A percentile compares a stretch with the other conserved stretches of the same genome.
These are phyloP conservation scores for Hymenoscyphus albidus DNA, from an alignment of 2,329 filamentous ascomycete species.

Conservation along the genomic window DNA sequence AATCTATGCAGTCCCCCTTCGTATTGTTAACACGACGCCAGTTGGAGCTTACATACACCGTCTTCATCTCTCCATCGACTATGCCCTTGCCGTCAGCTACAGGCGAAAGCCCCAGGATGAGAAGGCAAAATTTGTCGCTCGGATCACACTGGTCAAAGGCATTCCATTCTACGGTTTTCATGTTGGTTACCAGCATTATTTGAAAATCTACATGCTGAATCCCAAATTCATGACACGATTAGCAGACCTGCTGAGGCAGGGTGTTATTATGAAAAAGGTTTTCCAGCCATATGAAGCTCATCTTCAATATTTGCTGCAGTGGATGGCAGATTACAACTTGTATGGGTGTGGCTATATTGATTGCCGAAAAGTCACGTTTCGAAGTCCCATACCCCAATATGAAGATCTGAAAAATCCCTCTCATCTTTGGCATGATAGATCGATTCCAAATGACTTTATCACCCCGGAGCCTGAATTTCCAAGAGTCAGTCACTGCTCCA, in stretches of 20 bases:
- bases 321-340: constrained; percentile 97
- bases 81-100: constrained; percentile 82
- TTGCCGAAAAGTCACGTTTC: constrained; percentile 65
- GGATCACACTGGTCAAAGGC: constrained; percentile 88
- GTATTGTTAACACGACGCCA: constrained; percentile 35
- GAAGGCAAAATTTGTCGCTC: constrained; percentile 73
- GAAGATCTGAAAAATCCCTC: constrained; percentile 54
- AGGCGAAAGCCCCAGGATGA: constrained; percentile 68
- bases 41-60: constrained; percentile 73
- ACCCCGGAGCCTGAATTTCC: constrained; percentile 63
- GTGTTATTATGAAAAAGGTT: constrained; percentile 74
- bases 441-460: constrained; percentile 57
- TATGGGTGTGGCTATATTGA: constrained; percentile 90
- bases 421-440: constrained; percentile 77
- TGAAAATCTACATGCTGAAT: constrained; percentile 94
- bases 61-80: constrained; percentile 84
- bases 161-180: constrained; percentile 95
- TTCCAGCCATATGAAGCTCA: constrained; percentile 96
- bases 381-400: constrained; percentile 68
- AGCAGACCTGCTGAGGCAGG: constrained; percentile 81
- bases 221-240: constrained; percentile 82
- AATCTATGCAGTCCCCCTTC: constrained; percentile 1
- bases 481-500: constrained; percentile 78
- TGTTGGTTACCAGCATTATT: constrained; percentile 84
- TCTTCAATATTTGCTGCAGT: constrained; percentile 86